Evolutionary conservation across 768 basidiomycete genomes (phyloP).

Genomic region (Hygrocybe punicea): DNA sequence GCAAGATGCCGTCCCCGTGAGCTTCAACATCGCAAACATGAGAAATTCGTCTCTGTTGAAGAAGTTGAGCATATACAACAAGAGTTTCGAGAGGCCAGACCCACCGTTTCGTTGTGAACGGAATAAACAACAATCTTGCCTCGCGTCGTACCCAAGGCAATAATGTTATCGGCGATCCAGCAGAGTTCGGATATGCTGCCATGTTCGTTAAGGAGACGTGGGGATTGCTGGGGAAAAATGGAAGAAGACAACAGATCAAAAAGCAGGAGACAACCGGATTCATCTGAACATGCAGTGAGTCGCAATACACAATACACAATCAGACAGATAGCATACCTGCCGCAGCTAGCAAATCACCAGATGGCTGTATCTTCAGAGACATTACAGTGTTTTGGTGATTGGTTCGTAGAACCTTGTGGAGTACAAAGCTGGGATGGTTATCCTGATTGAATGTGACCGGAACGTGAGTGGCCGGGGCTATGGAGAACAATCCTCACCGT

Average conservation of each 20-base stretch:
- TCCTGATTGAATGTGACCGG: background rate
- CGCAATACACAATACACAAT: background rate
- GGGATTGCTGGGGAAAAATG: background rate
- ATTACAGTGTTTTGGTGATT: background rate
- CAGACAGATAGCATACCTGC: background rate
- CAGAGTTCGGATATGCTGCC: conserved; percentile 1
- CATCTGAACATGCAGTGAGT: background rate
- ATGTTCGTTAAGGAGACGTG: background rate
- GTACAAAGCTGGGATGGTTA: background rate
- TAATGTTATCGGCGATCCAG: background rate
- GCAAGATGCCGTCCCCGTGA: background rate
- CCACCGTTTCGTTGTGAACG: background rate
- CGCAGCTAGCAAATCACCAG: background rate
- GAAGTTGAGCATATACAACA: background rate
- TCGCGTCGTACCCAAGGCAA: background rate
- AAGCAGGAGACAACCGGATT: background rate
- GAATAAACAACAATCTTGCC: background rate
- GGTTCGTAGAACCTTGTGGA: background rate
- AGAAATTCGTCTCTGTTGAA: background rate
- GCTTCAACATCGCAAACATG: background rate
- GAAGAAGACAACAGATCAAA: background rate
- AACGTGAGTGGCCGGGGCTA: no score
- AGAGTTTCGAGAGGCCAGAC: background rate
- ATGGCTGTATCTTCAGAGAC: background rate
- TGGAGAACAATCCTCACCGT: no score